A percentile compares a stretch with the other conserved stretches of the same genome.
Conservation (phyloP, 768 basidiomycete species). For the Chiua virens region DNA sequence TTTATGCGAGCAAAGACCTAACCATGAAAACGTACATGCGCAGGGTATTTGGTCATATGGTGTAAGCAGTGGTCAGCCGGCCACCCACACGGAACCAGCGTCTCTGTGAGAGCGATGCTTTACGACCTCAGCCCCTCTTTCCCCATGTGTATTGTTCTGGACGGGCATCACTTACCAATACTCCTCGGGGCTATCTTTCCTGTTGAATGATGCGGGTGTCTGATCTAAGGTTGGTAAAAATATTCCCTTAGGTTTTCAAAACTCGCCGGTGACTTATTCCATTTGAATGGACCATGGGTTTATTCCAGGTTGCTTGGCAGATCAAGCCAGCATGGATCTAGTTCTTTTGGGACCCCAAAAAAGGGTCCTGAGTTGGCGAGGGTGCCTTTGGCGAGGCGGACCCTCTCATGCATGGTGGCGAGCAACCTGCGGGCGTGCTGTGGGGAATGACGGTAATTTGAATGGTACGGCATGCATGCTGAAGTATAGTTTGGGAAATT, state of each 20-base stretch:
- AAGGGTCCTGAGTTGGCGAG: background rate
- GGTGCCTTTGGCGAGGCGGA: background rate
- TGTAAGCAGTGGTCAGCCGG: slow-evolving; percentile 8
- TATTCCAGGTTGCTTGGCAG: slow-evolving; percentile 4
- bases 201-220: background rate
- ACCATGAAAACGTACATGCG: background rate
- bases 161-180: slow-evolving; percentile 1
- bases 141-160: slow-evolving; percentile 4
- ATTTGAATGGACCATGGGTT: background rate
- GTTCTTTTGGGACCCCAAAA: slow-evolving; percentile 10
- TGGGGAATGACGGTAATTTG: slow-evolving; percentile 1
- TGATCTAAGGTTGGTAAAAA: slow-evolving; percentile 4
- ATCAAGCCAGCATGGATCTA: background rate
- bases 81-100: background rate
- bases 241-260: slow-evolving; percentile 4
- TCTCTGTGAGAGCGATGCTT: background rate
- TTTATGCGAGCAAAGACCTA: slow-evolving; percentile 8
- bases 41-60: slow-evolving; percentile 2
- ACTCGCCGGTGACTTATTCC: background rate
- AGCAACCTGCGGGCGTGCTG: background rate
- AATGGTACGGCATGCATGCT: slow-evolving; percentile 2
- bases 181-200: slow-evolving; percentile 18
- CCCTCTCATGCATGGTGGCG: background rate
- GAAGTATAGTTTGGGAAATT: slow-evolving; percentile 11
- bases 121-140: background rate